These are phyloP conservation scores for Myxozyma kluyveri DNA, from an alignment of 805 yeast species.

Conservation along the genomic window DNA sequence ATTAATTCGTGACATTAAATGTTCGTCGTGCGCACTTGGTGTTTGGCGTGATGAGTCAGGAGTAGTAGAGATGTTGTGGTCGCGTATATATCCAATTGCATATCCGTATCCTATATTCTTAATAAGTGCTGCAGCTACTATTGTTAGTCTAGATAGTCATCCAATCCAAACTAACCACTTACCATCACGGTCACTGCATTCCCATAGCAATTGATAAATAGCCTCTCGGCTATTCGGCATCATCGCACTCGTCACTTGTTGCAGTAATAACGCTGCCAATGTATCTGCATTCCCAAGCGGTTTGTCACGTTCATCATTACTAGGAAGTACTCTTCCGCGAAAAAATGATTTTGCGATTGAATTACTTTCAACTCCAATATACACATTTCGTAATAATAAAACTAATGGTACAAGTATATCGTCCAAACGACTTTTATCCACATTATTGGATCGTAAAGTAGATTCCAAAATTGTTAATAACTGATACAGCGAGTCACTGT, in stretches of 20 bases:
- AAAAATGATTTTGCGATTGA: conserved; percentile 4
- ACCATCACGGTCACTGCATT: conserved; percentile 28
- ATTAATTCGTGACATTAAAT: conserved; percentile 12
- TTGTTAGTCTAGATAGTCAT: background rate
- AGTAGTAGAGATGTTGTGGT: conserved; percentile 18
- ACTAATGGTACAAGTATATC: conserved; percentile 10
- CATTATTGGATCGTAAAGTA: background rate
- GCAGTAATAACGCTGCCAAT: conserved; percentile 29
- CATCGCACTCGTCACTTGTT: conserved; percentile 26
- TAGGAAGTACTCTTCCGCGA: conserved; percentile 6
- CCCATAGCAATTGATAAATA: conserved; percentile 32
- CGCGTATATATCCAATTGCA: conserved; percentile 34
- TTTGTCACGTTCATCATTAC: conserved; percentile 28
- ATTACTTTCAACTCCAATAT: background rate
- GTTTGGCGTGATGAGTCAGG: conserved; percentile 7
- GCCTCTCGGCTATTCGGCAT: conserved; percentile 25
- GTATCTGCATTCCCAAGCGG: conserved; percentile 31
- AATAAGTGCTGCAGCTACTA: conserved; percentile 26
- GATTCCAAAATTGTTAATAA: conserved; percentile 6
- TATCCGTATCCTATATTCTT: conserved; percentile 35
- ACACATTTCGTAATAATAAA: conserved; percentile 7
- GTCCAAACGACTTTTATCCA: conserved; percentile 6
- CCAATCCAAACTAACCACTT: background rate
- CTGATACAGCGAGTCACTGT: background rate
- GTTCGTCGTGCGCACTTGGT: background rate